phyloP scores from a whole-genome alignment of 1,284 basidiomycete genomes.

The Rhodotorula glutinis region DNA sequence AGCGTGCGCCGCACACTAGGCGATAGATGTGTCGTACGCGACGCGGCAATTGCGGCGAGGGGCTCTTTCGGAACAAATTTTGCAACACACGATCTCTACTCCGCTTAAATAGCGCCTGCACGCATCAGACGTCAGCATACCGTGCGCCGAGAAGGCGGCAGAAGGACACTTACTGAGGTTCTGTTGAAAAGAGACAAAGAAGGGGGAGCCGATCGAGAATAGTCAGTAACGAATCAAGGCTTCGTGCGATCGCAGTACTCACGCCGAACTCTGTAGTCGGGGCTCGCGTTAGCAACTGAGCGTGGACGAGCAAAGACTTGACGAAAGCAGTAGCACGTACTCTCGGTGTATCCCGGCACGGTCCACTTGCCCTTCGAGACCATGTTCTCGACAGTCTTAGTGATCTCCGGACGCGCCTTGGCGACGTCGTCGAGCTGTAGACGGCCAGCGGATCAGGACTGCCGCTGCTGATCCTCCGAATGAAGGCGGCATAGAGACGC shows the following conservation, averaged over 20 bases:
- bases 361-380: constrained; percentile 98
- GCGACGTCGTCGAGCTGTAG: constrained; percentile 82
- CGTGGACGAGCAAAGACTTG: not conserved
- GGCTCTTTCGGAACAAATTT: not conserved
- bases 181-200: not conserved
- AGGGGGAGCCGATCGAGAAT: too few species aligned
- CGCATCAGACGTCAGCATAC: not conserved
- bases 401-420: constrained; percentile 87
- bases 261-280: constrained; percentile 19
- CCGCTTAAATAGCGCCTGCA: constrained; percentile 13
- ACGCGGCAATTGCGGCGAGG: too few species aligned
- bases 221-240: constrained; percentile 1
- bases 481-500: constrained; percentile 48
- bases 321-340: constrained; percentile 38
- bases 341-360: constrained; percentile 70
- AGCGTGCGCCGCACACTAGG: too few species aligned
- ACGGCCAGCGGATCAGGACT: not conserved
- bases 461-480: too few species aligned
- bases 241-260: not conserved
- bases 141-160: too few species aligned
- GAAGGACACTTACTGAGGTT: constrained; percentile 3
- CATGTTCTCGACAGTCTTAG: constrained; percentile 92
- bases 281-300: too few species aligned
- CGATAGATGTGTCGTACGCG: too few species aligned
- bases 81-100: not conserved